phyloP scores from a whole-genome alignment of 768 basidiomycete species.

The Vishniacozyma victoriae region DNA sequence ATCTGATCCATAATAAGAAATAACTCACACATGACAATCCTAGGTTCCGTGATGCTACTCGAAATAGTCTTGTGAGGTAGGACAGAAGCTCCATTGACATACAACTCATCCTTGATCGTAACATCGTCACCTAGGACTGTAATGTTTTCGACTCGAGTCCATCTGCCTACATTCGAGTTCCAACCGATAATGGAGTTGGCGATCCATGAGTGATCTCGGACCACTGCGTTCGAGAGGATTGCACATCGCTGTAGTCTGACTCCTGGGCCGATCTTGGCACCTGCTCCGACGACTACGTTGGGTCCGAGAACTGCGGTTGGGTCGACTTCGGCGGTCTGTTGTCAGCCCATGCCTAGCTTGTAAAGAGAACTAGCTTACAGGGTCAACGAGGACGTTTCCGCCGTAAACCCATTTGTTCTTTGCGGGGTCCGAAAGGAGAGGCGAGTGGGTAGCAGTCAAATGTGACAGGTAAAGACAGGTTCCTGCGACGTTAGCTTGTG shows the following conservation, averaged over 20 bases:
- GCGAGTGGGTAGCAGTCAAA: conserved; percentile 47
- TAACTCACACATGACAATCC: conserved; percentile 47
- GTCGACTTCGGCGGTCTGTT: conserved; percentile 46
- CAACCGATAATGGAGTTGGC: conserved; percentile 51
- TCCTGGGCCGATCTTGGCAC: conserved; percentile 50
- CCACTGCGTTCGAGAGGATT: conserved; percentile 49
- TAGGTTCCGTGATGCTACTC: conserved; percentile 45
- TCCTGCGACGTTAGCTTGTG: conserved; percentile 28
- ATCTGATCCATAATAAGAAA: too few relatives aligned
- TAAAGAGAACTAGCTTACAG: conserved; percentile 27
- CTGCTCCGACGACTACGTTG: conserved; percentile 52
- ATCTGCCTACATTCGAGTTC: conserved; percentile 49
- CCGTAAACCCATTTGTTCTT: conserved; percentile 50
- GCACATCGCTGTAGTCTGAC: conserved; percentile 52
- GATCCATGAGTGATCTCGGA: conserved; percentile 52
- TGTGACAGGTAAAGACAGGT: conserved; percentile 52
- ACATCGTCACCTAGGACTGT: conserved; percentile 52
- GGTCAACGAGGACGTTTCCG: conserved; percentile 52
- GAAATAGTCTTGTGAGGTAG: conserved; percentile 49
- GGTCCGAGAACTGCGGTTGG: conserved; percentile 50
- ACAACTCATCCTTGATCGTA: conserved; percentile 52
- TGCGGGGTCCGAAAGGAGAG: conserved; percentile 47
- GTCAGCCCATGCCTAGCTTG: too few relatives aligned
- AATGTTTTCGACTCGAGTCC: conserved; percentile 49
- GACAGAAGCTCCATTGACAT: conserved; percentile 50